Evolutionary conservation across 2,329 filamentous ascomycete genomes (phyloP).

Genomic region (Colletotrichum sp.): DNA sequence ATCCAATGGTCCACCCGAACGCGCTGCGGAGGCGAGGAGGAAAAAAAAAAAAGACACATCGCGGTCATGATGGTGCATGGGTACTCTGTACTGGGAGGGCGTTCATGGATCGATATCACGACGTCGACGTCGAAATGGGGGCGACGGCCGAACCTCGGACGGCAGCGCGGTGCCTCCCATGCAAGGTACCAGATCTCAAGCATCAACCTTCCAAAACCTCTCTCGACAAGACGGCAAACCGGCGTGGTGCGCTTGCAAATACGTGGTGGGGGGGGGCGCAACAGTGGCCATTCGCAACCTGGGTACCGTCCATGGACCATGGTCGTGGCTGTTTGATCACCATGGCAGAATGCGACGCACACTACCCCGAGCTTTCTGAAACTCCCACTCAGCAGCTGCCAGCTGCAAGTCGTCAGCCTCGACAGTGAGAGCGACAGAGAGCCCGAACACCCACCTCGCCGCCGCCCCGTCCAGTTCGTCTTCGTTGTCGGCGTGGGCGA

Average conservation of each 20-base stretch:
- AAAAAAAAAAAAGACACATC: not conserved
- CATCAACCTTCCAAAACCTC: conserved; percentile 9
- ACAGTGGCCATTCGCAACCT: not conserved
- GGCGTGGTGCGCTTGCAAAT: not conserved
- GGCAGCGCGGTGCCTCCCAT: conserved; percentile 4
- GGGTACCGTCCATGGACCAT: conserved; percentile 6
- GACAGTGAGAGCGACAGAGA: not conserved
- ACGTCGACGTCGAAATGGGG: conserved; percentile 13
- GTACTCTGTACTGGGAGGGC: not conserved
- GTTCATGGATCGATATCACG: not conserved
- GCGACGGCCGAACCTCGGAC: conserved; percentile 17
- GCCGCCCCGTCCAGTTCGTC: not conserved
- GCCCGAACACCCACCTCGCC: not conserved
- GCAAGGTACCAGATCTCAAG: conserved; percentile 19
- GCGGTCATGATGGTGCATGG: not conserved
- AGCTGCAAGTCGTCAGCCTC: conserved; percentile 11
- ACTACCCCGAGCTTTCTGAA: conserved; percentile 22
- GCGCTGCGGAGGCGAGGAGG: not conserved
- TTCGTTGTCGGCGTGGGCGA: conserved; percentile 3
- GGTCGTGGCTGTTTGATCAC: conserved; percentile 24
- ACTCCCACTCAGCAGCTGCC: conserved; percentile 17
- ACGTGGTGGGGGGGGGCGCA: not conserved
- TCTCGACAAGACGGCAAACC: conserved; percentile 11
- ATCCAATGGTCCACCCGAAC: not conserved
- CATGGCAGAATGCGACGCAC: conserved; percentile 13